Evolutionary conservation across 352 stramenopile genomes (phyloP), one percentile per base, ranked within the genome.

Genomic region (Globisporangium canariense): DNA sequence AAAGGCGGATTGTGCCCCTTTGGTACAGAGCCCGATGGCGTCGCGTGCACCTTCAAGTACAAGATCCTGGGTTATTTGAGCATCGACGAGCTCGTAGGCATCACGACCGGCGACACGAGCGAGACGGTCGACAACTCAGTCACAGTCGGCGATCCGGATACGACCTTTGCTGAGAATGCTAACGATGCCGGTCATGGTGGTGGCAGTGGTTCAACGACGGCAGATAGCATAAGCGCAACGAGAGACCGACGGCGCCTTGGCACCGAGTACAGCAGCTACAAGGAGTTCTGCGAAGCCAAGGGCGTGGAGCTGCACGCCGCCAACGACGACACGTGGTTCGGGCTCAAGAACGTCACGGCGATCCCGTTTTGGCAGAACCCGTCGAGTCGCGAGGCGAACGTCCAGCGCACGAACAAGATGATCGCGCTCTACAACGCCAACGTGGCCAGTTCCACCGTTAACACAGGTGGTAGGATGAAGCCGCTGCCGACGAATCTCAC

Each of bases 21-120:
- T 63, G 82, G 78, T 32, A 70, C 28, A 13, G 68, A 78, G 14
- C 83, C 85, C 0, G 82, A 91, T 50, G 85, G 85, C n/a, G 50
- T 86, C 32, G 64, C 32, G 34, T 93, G 83, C 70, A 91, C 85
- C 28, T 93, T 76, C 77, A 79, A 79, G 58, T 93, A 91, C 75
- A 69, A 70, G 4, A 83, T 92, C 52, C 69, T 91, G 11, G 77
- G 83, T 0, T 90, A 75, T 47, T 22, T 91, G 20, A 70, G 59
- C 22, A 86, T 91, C 54, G 83, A 91, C 61, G 69, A 86, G 46
- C 68, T 91, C 32, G 83, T 91, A 16, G 83, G 83, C n/a, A 91
- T 91, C 75, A 79, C 69, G 9, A 56, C n/a, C 16, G 73, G 77
- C 55, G 59, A 68, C 30, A 59, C 47, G 10, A 75, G 46, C 32